Base-by-base conservation (phyloP, 805 yeast species). In the Wickerhamiella vanderwaltii region DNA sequence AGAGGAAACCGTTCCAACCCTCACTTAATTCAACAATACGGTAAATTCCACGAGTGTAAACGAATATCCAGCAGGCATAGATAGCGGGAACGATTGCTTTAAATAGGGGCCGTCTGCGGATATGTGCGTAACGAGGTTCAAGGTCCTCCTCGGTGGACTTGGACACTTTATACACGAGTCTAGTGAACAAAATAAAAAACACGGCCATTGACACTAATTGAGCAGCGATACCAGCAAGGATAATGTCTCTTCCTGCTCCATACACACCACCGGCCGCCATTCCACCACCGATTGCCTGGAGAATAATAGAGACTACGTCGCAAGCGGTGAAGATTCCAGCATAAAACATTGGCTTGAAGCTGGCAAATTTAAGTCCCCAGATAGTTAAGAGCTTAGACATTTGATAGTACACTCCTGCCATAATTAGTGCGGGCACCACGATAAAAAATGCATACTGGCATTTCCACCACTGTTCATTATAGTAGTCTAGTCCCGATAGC, bases 231-330 rank as follows among this genome's bases (percentile, higher is more conserved):
- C 95, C 95, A 2, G 71, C 87, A 35, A 83, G 71, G 78, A 85
- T 81, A 37, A 79, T 58, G 53, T 75, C 65, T 1, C 80, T 67
- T n/a, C 88, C 88, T 1, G 43, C 30, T 9, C 30, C 32, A 20
- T 30, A 23, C 22, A 43, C 46, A 31, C 57, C 47, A 2, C 58
- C 48, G 29, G 80, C 76, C 2, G 85, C 82, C 34, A 71, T 59
- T 41, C 79, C 91, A 53, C 94, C 94, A 34, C 94, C 94, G 9
- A 62, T 68, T 3, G 77, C 87, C 61, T 83, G 94, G 17, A 83
- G 54, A 1, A 73, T 60, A 46, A 83, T 63, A 16, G 87, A 70
- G 3, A 75, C 50, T 4, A 80, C 52, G 61, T 85, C 94, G 55
- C 78, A 74, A 11, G 65, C 48, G 9, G 83, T 71, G 52, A 84